Evolutionary conservation across 805 yeast genomes (phyloP), one percentile per base, ranked within the genome.

Genomic region (Lipomyces kockii): DNA sequence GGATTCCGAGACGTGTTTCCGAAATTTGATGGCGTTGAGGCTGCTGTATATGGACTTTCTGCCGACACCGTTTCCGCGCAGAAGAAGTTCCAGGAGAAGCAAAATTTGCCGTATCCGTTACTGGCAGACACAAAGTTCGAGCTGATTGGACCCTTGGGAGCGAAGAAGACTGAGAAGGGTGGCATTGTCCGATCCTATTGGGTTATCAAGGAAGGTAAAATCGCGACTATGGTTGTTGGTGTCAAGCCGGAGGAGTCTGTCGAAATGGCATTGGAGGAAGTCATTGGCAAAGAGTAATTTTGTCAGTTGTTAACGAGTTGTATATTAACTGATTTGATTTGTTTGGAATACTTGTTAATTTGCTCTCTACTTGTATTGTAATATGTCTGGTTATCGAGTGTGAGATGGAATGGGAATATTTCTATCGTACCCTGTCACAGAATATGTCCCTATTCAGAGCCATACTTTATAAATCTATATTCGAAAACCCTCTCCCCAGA

Each of bases 171-270:
- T 0, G 92, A 96, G 39, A 78, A 82, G 22, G 97, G 97, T 5
- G 97, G 97, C 4, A 86, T 89, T 60, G 85, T 87, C 64, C 86
- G 99, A 76, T 91, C 97, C n/a, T 97, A 94, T 76, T 93, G 97
- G 91, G 85, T 94, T 56, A 90, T 95, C 77, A 85, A 83, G 54
- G 88, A 91, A 75, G 97, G 97, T 14, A 83, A 86, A 70, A 82
- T 92, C 72, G 81, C 79, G 56, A 80, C 83, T 58, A 84, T 82
- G 68, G 83, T 83, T 70, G 79, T 87, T 69, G 84, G 82, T 63
- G 83, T 89, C 64, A 82, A 86, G 66, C 83, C 83, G 22, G 78
- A 72, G 25, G 75, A 66, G 12, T 76, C 80, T 43, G 78, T 78
- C 43, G 61, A 66, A 56, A 58, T 66, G 53, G 75, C 80, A 8